phyloP scores from a whole-genome alignment of 345 rosid species.

The Eucalyptus erythrocorys region DNA sequence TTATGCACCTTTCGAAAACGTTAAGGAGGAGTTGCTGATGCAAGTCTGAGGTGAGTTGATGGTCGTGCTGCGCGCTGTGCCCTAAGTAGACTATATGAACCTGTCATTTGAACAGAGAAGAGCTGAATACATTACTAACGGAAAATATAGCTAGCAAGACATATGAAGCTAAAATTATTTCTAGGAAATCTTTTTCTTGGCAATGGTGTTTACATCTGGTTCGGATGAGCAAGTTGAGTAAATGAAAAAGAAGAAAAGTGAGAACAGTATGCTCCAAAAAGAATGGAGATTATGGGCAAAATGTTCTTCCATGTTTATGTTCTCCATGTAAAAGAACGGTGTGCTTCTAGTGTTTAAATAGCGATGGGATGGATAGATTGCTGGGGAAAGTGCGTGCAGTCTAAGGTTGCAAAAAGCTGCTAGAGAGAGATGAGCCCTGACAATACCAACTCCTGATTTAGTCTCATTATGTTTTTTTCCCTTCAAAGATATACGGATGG shows the following conservation, averaged over 20 bases:
- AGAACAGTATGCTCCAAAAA: conserved; percentile 22
- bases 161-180: neutral
- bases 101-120: conserved; percentile 9
- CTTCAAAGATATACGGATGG: conserved; percentile 21
- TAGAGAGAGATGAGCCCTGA: neutral
- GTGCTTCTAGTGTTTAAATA: conserved; percentile 20
- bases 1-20: conserved; percentile 34
- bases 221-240: conserved; percentile 10
- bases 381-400: conserved; percentile 12
- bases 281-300: neutral
- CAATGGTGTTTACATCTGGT: neutral
- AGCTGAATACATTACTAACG: neutral
- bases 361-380: neutral
- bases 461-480: conserved; percentile 19
- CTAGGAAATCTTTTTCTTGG: neutral
- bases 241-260: conserved; percentile 9
- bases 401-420: conserved; percentile 16
- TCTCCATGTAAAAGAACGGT: neutral
- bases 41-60: conserved; percentile 18
- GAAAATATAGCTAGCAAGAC: neutral
- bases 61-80: conserved; percentile 13
- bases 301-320: neutral
- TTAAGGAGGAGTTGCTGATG: conserved; percentile 45
- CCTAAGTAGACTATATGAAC: conserved; percentile 68
- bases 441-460: neutral